Evolutionary conservation across 495 filamentous ascomycete genomes (phyloP), one percentile per base, ranked within the genome.

Genomic region (Penicillium lividum): DNA sequence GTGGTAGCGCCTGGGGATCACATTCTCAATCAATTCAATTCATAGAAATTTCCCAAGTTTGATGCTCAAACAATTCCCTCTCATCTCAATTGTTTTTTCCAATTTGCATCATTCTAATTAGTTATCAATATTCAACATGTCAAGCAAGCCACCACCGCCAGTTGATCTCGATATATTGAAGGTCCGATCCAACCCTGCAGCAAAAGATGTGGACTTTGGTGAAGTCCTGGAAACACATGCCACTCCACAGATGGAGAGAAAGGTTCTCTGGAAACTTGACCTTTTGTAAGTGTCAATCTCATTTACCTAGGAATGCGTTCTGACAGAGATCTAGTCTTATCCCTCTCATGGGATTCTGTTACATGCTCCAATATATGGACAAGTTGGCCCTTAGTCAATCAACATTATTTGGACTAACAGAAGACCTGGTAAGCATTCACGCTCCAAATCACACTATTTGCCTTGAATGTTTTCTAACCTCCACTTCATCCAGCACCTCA

Each of bases 351-450:
- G 73, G 71, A n/a, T 58, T 74, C 18, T 74, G 73, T 50, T 78
- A 78, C 29, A 74, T 74, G 68, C 64, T 86, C 34, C 80, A 84
- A 54, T 84, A 79, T 60, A 80, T 86, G 64, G 83, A 86, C 66
- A 85, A 85, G 54, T 72, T 82, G 9, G 81, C 82, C 4, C 67
- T 85, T 1, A 82, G 79, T 43, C 83, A 84, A 62, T 76, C 81
- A 13, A 76, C 72, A 9, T 62, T 81, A 25, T 82, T 84, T 70
- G 77, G 79, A 22, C 57, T 80, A 38, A 61, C 70, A 47, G 60
- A 72, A 44, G 73, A 81, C 48, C 64, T 80, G 61, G 65, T 73
- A 67, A 46, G 50, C 38, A 4, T 3, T 27, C 31, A 27, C 28
- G 18, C 1, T 22, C 15, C 15, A 18, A 0, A 46, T 25, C 22